Base-by-base conservation (phyloP, 2,329 filamentous ascomycete species). In the Colletotrichum truncatum region DNA sequence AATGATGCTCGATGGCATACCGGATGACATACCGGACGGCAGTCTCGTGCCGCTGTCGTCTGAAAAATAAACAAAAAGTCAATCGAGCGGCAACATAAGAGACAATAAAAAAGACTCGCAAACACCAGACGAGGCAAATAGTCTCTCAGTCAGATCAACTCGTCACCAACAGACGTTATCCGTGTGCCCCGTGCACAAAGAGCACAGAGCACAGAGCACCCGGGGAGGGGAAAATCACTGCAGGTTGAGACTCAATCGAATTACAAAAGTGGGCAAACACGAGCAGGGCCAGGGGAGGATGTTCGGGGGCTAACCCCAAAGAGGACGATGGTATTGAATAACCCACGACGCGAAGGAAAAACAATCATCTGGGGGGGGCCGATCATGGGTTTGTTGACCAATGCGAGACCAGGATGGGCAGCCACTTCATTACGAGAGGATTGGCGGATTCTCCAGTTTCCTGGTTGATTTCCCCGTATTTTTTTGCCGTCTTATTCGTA, bases 181-280 rank as follows among this genome's bases (percentile, higher is more conserved):
- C 23, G 34, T 46, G 28, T 46, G 55, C 30, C n/a, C 46, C 46
- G 55, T 53, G 46, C 61, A 26, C 18, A 51, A 21, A 34, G n/a
- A 38, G 54, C 54, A 64, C 53, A 46, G 53, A 32, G 18, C 39
- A 55, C n/a, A 18, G 10, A 32, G 6, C 25, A 23, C 21, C 14
- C 41, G 32, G 25, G 34, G 21, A 58, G 32, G 32, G 18, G 54
- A 55, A 61, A 62, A 65, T 64, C 61, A n/a, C 55, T 64, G 61
- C 48, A 61, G 56, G 49, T 16, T 16, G 16, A 62, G 62, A 55
- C 56, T 65, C 11, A 36, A 65, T 65, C 62, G 57, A 55, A 62
- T 62, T 65, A 41, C 28, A 65, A 65, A 65, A 65, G 56, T 65
- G 62, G 62, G 43, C 26, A n/a, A 30, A 25, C 26, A 7, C 48